Conservation (phyloP, 2,329 filamentous ascomycete species). For the Mycogone perniciosa region DNA sequence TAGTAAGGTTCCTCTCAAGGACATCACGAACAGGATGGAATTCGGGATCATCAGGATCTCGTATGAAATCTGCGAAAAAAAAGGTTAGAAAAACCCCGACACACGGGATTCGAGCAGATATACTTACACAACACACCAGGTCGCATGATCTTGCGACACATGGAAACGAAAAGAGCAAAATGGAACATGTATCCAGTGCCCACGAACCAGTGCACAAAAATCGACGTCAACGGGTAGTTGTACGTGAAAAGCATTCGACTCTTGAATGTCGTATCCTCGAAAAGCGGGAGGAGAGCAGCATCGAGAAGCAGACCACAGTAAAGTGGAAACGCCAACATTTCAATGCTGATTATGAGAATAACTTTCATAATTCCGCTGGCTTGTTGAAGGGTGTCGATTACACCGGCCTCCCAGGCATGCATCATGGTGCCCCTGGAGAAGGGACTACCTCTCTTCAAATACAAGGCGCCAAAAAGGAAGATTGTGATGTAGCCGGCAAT, state of each 20-base stretch:
- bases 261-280: constrained; percentile 70
- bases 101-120: not conserved
- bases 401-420: constrained; percentile 63
- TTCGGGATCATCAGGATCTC: constrained; percentile 94
- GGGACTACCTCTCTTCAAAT: constrained; percentile 66
- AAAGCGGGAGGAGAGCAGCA: constrained; percentile 79
- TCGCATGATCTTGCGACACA: constrained; percentile 97
- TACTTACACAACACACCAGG: constrained; percentile 84
- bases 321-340: constrained; percentile 95
- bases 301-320: constrained; percentile 93
- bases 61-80: constrained; percentile 69
- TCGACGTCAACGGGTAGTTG: constrained; percentile 76
- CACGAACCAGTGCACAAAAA: constrained; percentile 98
- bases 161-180: constrained; percentile 95
- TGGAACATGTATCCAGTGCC: constrained; percentile 99
- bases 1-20: constrained; percentile 83
- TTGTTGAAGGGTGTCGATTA: constrained; percentile 82
- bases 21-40: constrained; percentile 98
- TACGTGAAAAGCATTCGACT: constrained; percentile 74
- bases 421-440: constrained; percentile 53
- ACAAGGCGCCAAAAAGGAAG: constrained; percentile 67
- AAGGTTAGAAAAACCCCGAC: constrained; percentile 13
- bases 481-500: constrained; percentile 74
- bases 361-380: constrained; percentile 97
- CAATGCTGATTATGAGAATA: constrained; percentile 95